phyloP scores from a whole-genome alignment of 2,329 filamentous ascomycete genomes.

The Lecanicillium sp. region DNA sequence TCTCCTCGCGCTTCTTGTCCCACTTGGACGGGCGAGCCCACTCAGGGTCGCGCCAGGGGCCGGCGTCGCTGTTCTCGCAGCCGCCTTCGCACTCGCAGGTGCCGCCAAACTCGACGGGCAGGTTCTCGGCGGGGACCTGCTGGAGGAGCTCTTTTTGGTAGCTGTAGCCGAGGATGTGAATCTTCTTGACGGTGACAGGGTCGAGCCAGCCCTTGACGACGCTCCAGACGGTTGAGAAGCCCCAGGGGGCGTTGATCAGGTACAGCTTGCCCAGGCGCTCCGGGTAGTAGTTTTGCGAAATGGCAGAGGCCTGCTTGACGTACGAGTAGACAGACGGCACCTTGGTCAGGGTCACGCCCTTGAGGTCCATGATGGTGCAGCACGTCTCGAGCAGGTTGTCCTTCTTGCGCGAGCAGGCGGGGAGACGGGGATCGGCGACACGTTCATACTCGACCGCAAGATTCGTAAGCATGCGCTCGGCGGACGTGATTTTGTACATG shows the following conservation, averaged over 20 bases:
- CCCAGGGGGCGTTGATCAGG: slow-evolving; percentile 97
- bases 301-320: slow-evolving; percentile 72
- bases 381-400: slow-evolving; percentile 91
- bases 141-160: slow-evolving; percentile 79
- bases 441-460: slow-evolving; percentile 98
- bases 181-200: slow-evolving; percentile 93
- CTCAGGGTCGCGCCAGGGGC: slow-evolving; percentile 74
- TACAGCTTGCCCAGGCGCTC: slow-evolving; percentile 94
- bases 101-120: slow-evolving; percentile 81
- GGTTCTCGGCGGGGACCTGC: slow-evolving; percentile 83
- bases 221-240: slow-evolving; percentile 77
- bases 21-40: slow-evolving; percentile 60
- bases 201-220: slow-evolving; percentile 92
- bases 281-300: slow-evolving; percentile 98
- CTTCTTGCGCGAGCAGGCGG: slow-evolving; percentile 88
- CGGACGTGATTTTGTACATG: slow-evolving; percentile 88
- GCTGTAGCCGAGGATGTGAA: slow-evolving; percentile 72
- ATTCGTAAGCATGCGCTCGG: slow-evolving; percentile 92
- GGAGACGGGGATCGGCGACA: slow-evolving; percentile 83
- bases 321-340: slow-evolving; percentile 81
- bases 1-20: slow-evolving; percentile 37
- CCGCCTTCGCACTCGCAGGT: slow-evolving; percentile 73
- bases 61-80: slow-evolving; percentile 79
- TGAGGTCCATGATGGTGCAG: slow-evolving; percentile 97
- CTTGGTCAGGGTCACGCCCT: slow-evolving; percentile 80